Conservation (phyloP, 2,329 filamentous ascomycete genomes). For the Mycogone perniciosa region DNA sequence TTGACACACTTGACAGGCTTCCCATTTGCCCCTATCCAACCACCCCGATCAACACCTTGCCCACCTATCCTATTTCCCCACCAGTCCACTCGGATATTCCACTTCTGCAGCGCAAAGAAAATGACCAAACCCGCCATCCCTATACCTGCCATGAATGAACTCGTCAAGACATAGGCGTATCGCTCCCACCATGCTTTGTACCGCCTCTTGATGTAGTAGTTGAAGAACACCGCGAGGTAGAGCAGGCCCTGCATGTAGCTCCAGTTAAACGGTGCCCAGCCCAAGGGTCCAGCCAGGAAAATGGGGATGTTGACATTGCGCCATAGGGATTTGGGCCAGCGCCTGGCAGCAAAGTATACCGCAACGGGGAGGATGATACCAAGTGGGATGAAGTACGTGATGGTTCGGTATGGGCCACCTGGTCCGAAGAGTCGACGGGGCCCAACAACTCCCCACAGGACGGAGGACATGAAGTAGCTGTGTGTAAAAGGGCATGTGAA, state of each 20-base stretch:
- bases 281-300: constrained; percentile 19
- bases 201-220: constrained; percentile 20
- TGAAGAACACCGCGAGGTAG: constrained; percentile 21
- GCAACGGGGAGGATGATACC: constrained; percentile 17
- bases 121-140: constrained; percentile 22
- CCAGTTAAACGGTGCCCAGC: constrained; percentile 23
- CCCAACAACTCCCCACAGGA: constrained; percentile 63
- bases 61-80: constrained; percentile 18
- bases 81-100: constrained; percentile 18
- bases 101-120: constrained; percentile 21
- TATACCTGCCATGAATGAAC: constrained; percentile 22
- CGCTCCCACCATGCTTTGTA: constrained; percentile 22
- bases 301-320: constrained; percentile 21
- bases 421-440: constrained; percentile 53
- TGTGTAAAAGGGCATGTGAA: constrained; percentile 45
- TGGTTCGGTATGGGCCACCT: constrained; percentile 14
- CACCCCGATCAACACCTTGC: constrained; percentile 20
- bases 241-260: constrained; percentile 21
- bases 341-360: constrained; percentile 14
- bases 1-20: constrained; percentile 16
- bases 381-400: constrained; percentile 18
- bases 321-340: constrained; percentile 18
- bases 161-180: constrained; percentile 24
- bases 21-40: constrained; percentile 9
- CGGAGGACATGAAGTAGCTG: constrained; percentile 54